A percentile compares a stretch with the other conserved stretches of the same genome.
phyloP scores from a whole-genome alignment of 169 alveolate species.

The Plasmodium relictum region DNA sequence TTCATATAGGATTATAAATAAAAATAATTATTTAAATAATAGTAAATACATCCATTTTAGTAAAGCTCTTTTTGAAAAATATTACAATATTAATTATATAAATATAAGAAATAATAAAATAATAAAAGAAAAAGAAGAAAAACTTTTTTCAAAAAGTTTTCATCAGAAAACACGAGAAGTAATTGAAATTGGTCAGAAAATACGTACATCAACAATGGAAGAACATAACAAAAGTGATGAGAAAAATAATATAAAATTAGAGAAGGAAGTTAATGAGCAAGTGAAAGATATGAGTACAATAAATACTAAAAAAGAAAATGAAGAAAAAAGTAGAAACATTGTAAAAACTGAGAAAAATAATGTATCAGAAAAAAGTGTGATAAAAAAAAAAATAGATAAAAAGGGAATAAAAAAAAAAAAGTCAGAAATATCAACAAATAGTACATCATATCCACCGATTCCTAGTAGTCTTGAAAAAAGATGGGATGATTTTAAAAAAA shows the following conservation, averaged over 20 bases:
- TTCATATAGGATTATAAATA: no score
- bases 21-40: no score
- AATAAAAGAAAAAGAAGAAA: no score
- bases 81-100: no score
- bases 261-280: not conserved
- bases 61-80: no score
- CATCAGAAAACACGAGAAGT: no score
- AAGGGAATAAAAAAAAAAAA: constrained; percentile 27
- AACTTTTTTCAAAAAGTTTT: no score
- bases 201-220: no score
- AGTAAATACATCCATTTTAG: no score
- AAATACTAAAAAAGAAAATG: not conserved
- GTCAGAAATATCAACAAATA: not conserved
- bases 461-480: constrained; percentile 53
- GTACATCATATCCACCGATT: constrained; percentile 23
- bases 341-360: constrained; percentile 6
- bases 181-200: no score
- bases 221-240: not conserved
- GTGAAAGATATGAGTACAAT: not conserved
- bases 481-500: constrained; percentile 68
- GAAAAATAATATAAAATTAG: not conserved
- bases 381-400: constrained; percentile 18
- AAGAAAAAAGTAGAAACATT: not conserved
- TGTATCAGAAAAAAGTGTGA: not conserved
- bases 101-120: no score